Evolutionary conservation across 2,329 filamentous ascomycete genomes (phyloP), one percentile per base, ranked within the genome.

Genomic region (Cladosporium sp.): DNA sequence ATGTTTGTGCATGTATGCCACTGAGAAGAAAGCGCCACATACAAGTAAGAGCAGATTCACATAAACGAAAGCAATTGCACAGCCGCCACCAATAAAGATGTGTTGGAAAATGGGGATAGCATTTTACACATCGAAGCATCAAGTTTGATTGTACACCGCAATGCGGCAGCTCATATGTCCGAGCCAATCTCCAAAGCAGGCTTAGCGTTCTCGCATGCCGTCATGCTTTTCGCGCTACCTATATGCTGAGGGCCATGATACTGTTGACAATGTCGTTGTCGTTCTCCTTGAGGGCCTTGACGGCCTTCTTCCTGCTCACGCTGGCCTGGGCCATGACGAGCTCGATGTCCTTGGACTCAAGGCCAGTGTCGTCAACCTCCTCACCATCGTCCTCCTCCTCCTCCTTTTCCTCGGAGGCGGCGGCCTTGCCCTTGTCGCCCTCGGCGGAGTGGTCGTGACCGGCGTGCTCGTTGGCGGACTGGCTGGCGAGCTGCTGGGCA

Each of bases 181-280:
- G 54, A 56, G 54, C 54, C 54, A 39, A 49, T 56, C 54, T 38
- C 42, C 30, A 49, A 56, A 39, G 42, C 52, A 55, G 52, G 30
- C 47, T 17, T 50, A 34, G 52, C 52, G 39, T 37, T 30, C n/a
- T 25, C 39, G 52, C 52, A 36, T 45, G 52, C 40, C 36, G 30
- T 55, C 52, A 55, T 28, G 7, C 40, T 19, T 20, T n/a, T 22
- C n/a, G 22, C 20, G 28, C 30, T 40, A 22, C 50, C 59, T 74
- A 82, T 80, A 81, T 81, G 72, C 79, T 82, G 64, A 99, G 82
- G 69, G 93, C 92, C 94, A 99, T 99, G 82, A 99, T 99, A 71
- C 94, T 97, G 85, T 99, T 99, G 83, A 99, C 94, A 81, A 99
- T 99, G 76, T 99, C 94, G 74, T 97, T 97, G 81, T 97, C 93